Conservation (phyloP, 768 basidiomycete species). For the Sutorius australiensis region DNA sequence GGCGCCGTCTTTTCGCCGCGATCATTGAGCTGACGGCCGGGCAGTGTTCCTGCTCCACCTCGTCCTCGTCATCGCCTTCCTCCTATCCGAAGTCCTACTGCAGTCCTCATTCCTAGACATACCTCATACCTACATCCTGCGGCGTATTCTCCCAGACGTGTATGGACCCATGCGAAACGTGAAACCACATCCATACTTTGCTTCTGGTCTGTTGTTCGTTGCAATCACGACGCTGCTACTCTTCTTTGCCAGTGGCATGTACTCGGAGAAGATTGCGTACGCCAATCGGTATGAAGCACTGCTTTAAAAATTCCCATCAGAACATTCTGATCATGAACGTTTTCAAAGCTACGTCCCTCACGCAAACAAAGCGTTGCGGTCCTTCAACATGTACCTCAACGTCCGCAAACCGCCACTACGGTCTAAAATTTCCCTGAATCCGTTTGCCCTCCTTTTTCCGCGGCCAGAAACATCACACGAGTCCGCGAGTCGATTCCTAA, state of each 20-base stretch:
- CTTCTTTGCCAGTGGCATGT: constrained; percentile 97
- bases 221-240: constrained; percentile 86
- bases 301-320: constrained; percentile 6
- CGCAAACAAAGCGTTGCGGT: constrained; percentile 86
- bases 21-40: constrained; percentile 11
- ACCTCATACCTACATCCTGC: constrained; percentile 53
- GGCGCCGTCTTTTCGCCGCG: constrained; percentile 27
- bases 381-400: constrained; percentile 96
- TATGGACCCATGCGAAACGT: constrained; percentile 40
- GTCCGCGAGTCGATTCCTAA: constrained; percentile 18
- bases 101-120: constrained; percentile 62
- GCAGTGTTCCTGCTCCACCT: constrained; percentile 76
- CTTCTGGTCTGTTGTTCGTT: constrained; percentile 79
- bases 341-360: constrained; percentile 86
- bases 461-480: constrained; percentile 25
- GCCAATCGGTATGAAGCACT: constrained; percentile 76
- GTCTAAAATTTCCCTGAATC: constrained; percentile 47
- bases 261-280: constrained; percentile 92
- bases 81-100: constrained; percentile 73
- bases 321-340: constrained; percentile 12
- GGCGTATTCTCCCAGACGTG: constrained; percentile 47
- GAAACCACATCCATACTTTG: constrained; percentile 66
- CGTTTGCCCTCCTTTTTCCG: constrained; percentile 38
- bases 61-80: constrained; percentile 60
- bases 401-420: constrained; percentile 76